These are phyloP conservation scores for Microdochium trichocladiopsis DNA, from an alignment of 2,329 filamentous ascomycete species.

Conservation along the genomic window DNA sequence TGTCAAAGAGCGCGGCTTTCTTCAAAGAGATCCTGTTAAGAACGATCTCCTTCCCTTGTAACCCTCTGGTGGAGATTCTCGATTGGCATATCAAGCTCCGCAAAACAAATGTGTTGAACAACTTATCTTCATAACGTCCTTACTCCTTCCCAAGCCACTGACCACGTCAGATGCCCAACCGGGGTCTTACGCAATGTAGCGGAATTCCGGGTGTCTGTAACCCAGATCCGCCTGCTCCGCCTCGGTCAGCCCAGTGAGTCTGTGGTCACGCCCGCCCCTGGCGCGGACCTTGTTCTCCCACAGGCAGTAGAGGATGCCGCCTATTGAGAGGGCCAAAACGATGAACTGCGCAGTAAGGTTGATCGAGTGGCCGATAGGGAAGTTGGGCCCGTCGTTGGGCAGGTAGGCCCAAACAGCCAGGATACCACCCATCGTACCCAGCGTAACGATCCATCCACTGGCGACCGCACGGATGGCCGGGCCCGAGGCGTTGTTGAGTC, in stretches of 20 bases:
- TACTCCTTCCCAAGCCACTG: background rate
- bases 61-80: background rate
- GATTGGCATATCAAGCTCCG: background rate
- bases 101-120: background rate
- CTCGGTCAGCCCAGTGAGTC: constrained; percentile 40
- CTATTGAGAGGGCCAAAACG: constrained; percentile 33
- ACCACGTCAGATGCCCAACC: background rate
- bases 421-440: constrained; percentile 51
- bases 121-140: background rate
- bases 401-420: constrained; percentile 50
- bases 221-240: constrained; percentile 40
- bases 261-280: constrained; percentile 37
- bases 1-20: no score
- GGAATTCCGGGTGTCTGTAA: constrained; percentile 46
- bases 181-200: constrained; percentile 38
- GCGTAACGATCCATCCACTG: constrained; percentile 43
- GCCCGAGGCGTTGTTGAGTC: constrained; percentile 50
- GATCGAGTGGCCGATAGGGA: constrained; percentile 45
- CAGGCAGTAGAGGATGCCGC: constrained; percentile 43
- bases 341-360: constrained; percentile 43
- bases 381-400: constrained; percentile 34
- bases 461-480: constrained; percentile 49
- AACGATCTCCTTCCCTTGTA: background rate
- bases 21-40: no score
- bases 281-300: constrained; percentile 44